Evolutionary conservation across 2,329 filamentous ascomycete genomes (phyloP).

Genomic region (Pezicula carpinea): DNA sequence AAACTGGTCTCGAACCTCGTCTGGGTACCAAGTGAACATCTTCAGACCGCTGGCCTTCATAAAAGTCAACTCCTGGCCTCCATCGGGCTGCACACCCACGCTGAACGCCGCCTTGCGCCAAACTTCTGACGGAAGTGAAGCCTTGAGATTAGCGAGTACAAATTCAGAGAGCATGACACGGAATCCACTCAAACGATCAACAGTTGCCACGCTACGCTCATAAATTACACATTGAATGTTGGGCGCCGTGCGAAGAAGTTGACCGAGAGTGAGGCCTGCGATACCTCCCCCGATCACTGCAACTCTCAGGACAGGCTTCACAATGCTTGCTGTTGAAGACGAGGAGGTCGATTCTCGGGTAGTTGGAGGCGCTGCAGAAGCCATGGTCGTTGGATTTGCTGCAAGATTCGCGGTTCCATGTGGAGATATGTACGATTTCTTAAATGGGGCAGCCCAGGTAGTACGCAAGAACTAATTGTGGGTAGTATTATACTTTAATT

Average conservation of each 20-base stretch:
- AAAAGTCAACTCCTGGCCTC: constrained; percentile 21
- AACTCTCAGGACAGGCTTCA: constrained; percentile 13
- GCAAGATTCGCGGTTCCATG: too few species aligned
- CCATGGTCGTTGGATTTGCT: too few species aligned
- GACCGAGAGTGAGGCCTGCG: constrained; percentile 20
- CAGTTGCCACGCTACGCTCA: constrained; percentile 11
- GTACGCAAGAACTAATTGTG: too few species aligned
- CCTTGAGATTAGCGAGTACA: constrained; percentile 19
- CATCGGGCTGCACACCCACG: constrained; percentile 18
- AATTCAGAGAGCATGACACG: constrained; percentile 23
- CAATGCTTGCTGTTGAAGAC: constrained; percentile 1
- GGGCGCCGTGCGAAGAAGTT: constrained; percentile 16
- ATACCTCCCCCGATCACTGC: constrained; percentile 23
- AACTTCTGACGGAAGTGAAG: constrained; percentile 14
- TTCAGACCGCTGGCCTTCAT: constrained; percentile 18
- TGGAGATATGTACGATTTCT: too few species aligned
- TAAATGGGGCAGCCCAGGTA: too few species aligned
- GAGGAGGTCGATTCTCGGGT: constrained; percentile 10
- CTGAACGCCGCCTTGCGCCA: constrained; percentile 15
- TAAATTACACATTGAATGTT: constrained; percentile 21
- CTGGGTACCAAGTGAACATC: constrained; percentile 20
- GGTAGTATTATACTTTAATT: too few species aligned
- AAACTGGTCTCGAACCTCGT: constrained; percentile 19
- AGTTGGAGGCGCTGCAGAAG: neutral
- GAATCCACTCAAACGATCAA: constrained; percentile 21